Percentiles rank a stretch among this genome's conserved stretches.
phyloP scores from a whole-genome alignment of 2,329 filamentous ascomycete genomes.

The Fusarium sp. region DNA sequence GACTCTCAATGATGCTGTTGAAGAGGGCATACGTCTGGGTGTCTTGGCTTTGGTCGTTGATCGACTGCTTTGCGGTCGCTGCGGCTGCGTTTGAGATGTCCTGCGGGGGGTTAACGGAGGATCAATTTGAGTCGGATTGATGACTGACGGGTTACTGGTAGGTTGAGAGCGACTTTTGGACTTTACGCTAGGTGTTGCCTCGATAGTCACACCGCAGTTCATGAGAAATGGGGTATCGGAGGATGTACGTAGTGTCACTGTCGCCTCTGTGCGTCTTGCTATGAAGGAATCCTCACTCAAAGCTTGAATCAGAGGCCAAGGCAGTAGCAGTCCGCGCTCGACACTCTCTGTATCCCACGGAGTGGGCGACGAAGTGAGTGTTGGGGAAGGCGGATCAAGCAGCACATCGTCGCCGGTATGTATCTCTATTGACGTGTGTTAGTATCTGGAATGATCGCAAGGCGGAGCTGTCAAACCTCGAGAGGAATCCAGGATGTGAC shows the following conservation, averaged over 20 bases:
- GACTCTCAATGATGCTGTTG: constrained; percentile 7
- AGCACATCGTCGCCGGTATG: not conserved
- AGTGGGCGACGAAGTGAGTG: not conserved
- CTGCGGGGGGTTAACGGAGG: constrained; percentile 4
- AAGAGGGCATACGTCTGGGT: constrained; percentile 27
- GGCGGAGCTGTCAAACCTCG: not conserved
- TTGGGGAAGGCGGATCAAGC: not conserved
- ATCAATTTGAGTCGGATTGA: fast-evolving
- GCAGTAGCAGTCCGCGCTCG: constrained; percentile 11
- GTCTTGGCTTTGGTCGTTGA: constrained; percentile 3
- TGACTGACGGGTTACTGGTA: constrained; percentile 19
- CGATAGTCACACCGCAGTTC: constrained; percentile 36
- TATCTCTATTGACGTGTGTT: not conserved
- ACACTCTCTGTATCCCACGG: constrained; percentile 11
- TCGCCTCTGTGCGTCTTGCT: constrained; percentile 37
- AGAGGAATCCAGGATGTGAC: not conserved
- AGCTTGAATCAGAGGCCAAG: constrained; percentile 30
- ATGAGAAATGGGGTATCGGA: constrained; percentile 16
- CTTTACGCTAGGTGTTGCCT: constrained; percentile 22
- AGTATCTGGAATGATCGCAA: not conserved
- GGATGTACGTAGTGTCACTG: constrained; percentile 11
- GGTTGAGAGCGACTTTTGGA: constrained; percentile 4
- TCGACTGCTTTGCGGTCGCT: constrained; percentile 20
- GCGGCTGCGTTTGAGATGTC: constrained; percentile 1
- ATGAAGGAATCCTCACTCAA: constrained; percentile 36